phyloP scores from a whole-genome alignment of 2,329 filamentous ascomycete species.

The Diaporthe vexans region DNA sequence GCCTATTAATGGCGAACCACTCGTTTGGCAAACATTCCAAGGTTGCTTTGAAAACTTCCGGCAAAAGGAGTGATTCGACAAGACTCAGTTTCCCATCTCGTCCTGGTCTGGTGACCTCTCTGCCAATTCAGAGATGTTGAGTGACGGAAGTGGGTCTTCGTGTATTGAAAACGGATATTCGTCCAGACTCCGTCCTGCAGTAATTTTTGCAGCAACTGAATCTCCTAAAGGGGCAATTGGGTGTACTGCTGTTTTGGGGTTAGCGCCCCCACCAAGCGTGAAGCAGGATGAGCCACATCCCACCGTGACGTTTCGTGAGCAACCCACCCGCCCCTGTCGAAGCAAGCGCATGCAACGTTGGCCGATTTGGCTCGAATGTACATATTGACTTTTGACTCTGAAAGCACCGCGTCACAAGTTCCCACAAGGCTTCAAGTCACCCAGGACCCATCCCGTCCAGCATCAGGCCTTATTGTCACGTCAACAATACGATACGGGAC shows the following conservation, averaged over 20 bases:
- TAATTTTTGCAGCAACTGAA: not conserved
- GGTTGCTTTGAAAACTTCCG: no score
- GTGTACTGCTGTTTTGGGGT: not conserved
- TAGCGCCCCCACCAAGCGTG: not conserved
- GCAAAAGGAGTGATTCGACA: no score
- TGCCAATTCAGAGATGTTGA: no score
- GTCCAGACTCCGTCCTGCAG: slow-evolving; percentile 1
- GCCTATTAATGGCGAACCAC: no score
- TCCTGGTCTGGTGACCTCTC: no score
- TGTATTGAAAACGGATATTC: not conserved
- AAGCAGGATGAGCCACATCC: not conserved
- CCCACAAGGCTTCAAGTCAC: not conserved
- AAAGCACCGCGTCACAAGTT: not conserved
- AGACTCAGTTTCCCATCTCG: no score
- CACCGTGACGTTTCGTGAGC: not conserved
- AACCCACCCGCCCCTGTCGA: not conserved
- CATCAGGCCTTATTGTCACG: not conserved
- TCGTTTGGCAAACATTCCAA: no score
- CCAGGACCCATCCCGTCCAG: not conserved
- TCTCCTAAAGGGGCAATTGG: not conserved
- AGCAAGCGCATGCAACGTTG: not conserved
- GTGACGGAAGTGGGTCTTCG: no score
- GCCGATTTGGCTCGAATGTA: not conserved
- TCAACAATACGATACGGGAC: not conserved
- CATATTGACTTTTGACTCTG: no score